phyloP scores from a whole-genome alignment of 345 rosid species.

The Carallia brachiata region DNA sequence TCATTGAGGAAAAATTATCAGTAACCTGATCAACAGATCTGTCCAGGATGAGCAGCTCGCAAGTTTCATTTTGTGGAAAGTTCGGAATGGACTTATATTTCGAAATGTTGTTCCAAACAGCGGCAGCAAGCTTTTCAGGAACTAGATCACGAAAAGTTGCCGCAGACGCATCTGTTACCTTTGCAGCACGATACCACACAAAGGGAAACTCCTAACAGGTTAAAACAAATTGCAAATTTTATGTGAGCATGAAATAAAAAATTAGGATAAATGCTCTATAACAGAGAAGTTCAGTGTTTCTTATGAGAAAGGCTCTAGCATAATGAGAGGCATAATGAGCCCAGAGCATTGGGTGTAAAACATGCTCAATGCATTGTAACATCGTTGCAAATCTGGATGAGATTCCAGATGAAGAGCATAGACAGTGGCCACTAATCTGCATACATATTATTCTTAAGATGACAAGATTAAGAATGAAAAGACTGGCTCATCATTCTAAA shows the following conservation, averaged over 20 bases:
- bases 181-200: constrained; percentile 69
- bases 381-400: background rate
- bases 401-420: background rate
- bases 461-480: background rate
- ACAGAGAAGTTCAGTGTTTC: constrained; percentile 5
- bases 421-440: background rate
- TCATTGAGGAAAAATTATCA: constrained; percentile 17
- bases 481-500: background rate
- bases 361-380: background rate
- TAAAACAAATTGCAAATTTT: background rate
- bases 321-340: background rate
- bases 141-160: constrained; percentile 49
- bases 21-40: constrained; percentile 90
- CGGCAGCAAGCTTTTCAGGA: constrained; percentile 74
- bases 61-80: constrained; percentile 81
- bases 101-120: constrained; percentile 50
- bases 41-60: constrained; percentile 84
- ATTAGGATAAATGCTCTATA: background rate
- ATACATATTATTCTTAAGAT: background rate
- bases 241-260: background rate
- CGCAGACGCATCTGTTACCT: constrained; percentile 37
- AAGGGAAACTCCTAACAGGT: constrained; percentile 66
- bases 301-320: background rate
- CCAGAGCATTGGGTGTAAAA: background rate
- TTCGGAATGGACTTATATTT: constrained; percentile 81